Evolutionary conservation across 768 basidiomycete genomes (phyloP).

Genomic region (Amanita jacksonii): DNA sequence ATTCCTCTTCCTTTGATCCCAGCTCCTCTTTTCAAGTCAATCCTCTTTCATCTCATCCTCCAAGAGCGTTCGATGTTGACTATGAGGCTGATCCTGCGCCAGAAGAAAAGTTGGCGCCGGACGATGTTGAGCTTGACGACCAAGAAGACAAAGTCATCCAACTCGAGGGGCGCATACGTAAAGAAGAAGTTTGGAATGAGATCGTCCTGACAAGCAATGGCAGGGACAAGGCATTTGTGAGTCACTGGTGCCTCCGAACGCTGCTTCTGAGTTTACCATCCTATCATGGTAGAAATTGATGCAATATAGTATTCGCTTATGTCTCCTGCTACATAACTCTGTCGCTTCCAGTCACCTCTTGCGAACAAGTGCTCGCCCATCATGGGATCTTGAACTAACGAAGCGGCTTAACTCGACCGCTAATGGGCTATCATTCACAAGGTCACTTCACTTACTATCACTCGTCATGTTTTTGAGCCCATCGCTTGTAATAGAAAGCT

Average conservation of each 20-base stretch:
- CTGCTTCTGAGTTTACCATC: background rate
- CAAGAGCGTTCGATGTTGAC: too few relatives aligned
- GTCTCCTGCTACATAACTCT: slow-evolving; percentile 58
- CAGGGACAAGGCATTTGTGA: slow-evolving; percentile 78
- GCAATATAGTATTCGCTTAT: slow-evolving; percentile 73
- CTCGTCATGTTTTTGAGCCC: background rate
- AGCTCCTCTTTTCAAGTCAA: slow-evolving; percentile 70
- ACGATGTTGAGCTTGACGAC: slow-evolving; percentile 39
- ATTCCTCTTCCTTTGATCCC: slow-evolving; percentile 50
- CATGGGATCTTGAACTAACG: slow-evolving; percentile 49
- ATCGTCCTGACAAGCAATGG: slow-evolving; percentile 70
- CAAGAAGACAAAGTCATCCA: slow-evolving; percentile 36
- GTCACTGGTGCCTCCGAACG: slow-evolving; percentile 18
- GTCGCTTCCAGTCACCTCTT: slow-evolving; percentile 37
- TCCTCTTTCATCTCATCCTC: slow-evolving; percentile 70
- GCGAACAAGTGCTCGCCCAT: slow-evolving; percentile 32
- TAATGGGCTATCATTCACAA: slow-evolving; percentile 63
- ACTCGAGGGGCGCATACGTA: slow-evolving; percentile 37
- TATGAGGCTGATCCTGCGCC: too few relatives aligned
- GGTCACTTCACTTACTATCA: slow-evolving; percentile 32
- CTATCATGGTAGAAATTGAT: slow-evolving; percentile 58
- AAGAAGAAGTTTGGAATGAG: slow-evolving; percentile 73
- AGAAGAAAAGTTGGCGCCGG: slow-evolving; percentile 25
- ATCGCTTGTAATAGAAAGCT: slow-evolving; percentile 51
- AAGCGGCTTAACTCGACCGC: slow-evolving; percentile 53